Evolutionary conservation across 495 filamentous ascomycete genomes (phyloP).

Genomic region (Amniculicola lignicola): DNA sequence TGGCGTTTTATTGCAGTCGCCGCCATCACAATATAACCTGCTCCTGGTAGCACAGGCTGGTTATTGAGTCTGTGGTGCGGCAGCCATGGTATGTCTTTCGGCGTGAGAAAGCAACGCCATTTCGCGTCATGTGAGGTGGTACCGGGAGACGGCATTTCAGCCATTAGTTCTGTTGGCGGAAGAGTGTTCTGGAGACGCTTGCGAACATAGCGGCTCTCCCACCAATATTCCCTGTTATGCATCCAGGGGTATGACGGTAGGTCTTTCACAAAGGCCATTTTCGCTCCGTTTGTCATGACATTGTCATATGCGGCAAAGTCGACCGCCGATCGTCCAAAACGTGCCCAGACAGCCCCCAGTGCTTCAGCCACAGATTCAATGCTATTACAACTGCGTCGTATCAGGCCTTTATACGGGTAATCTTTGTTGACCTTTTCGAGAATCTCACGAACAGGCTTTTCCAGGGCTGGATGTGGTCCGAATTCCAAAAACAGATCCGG

Average conservation of each 20-base stretch:
- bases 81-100: constrained; percentile 48
- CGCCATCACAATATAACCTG: constrained; percentile 45
- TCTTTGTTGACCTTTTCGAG: not conserved
- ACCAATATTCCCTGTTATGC: constrained; percentile 21
- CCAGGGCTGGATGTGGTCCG: constrained; percentile 10
- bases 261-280: constrained; percentile 2
- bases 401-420: not conserved
- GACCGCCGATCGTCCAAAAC: constrained; percentile 2
- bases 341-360: constrained; percentile 1
- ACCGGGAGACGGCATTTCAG: not conserved
- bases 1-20: constrained; percentile 37
- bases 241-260: constrained; percentile 30
- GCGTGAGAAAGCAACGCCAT: constrained; percentile 46
- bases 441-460: constrained; percentile 7
- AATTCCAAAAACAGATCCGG: constrained; percentile 14
- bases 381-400: not conserved
- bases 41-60: constrained; percentile 44
- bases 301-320: constrained; percentile 7
- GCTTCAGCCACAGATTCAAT: not conserved
- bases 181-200: not conserved
- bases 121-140: constrained; percentile 28
- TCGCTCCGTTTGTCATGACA: not conserved
- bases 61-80: constrained; percentile 44
- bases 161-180: constrained; percentile 15
- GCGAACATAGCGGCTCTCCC: constrained; percentile 11